These are phyloP conservation scores for Colletotrichum nymphaeae DNA, from an alignment of 2,329 filamentous ascomycete species.

Conservation along the genomic window DNA sequence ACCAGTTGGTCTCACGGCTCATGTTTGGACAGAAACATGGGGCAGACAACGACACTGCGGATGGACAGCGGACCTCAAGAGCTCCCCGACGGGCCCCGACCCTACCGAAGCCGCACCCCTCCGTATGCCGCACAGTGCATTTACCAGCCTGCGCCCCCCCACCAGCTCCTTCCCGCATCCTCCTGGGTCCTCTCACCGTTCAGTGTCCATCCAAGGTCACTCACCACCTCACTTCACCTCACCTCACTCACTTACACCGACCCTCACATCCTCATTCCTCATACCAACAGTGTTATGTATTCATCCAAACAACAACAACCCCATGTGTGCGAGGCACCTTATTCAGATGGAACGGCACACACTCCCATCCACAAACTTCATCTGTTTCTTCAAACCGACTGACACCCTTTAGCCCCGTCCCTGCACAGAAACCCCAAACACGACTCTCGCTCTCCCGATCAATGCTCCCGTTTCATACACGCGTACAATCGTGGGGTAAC, in stretches of 20 bases:
- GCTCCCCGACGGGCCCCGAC: slow-evolving; percentile 7
- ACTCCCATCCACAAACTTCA: background rate
- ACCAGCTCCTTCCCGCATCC: background rate
- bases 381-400: background rate
- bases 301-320: background rate
- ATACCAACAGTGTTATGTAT: background rate
- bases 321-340: background rate
- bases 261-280: background rate
- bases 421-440: slow-evolving; percentile 33
- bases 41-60: background rate
- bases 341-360: background rate
- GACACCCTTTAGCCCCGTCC: slow-evolving; percentile 6
- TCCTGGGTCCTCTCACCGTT: background rate
- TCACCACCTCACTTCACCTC: background rate
- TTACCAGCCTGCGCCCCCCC: background rate
- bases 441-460: slow-evolving; percentile 24
- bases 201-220: background rate
- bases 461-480: slow-evolving; percentile 34
- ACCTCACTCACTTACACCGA: background rate
- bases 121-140: slow-evolving; percentile 20
- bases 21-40: background rate
- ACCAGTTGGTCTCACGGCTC: background rate
- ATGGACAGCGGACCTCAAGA: background rate
- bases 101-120: slow-evolving; percentile 7
- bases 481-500: slow-evolving; percentile 9